Evolutionary conservation across 139 green algal species (phyloP), one percentile per base, ranked within the genome.

Genomic region (Chlorella sp.): DNA sequence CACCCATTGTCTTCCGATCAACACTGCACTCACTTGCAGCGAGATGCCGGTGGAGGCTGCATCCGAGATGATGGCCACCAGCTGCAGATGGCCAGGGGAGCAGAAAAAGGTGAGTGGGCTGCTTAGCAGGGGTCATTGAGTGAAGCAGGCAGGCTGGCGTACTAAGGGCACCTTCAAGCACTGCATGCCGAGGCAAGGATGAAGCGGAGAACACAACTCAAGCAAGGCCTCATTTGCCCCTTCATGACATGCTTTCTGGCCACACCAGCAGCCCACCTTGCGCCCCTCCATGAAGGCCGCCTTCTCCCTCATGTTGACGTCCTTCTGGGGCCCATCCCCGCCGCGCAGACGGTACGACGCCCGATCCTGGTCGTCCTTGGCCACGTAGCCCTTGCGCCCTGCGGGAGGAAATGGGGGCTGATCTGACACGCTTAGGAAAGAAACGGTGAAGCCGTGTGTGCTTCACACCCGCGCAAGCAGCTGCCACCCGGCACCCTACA

Each of bases 41-140:
- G 58, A 75, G 79, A 84, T 84, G 62, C 79, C 87, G 0, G 95
- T 97, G n/a, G 90, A 96, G 20, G 95, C 92, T 4, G 95, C 95
- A 83, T 99, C 96, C 0, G 85, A 94, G 84, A 99, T 97, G 86
- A 99, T 95, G 54, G 97, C 97, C 4, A 99, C 91, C 5, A 94
- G 75, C 51, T 60, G 51, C 51, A 16, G 13, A 60, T 11, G 51
- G 51, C 2, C 2, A 60, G 24, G 51, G 14, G 51, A 3, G 51
- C 13, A 2, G n/a, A n/a, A n/a, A n/a, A n/a, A n/a, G n/a, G n/a
- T n/a, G n/a, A n/a, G n/a, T n/a, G n/a, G n/a, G n/a, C n/a, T n/a
- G n/a, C n/a, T n/a, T n/a, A n/a, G n/a, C n/a, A n/a, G n/a, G n/a
- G n/a, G n/a, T n/a, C n/a, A n/a, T n/a, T n/a, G n/a, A n/a, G n/a